These are phyloP conservation scores for Nitzschia palea DNA, from an alignment of 108 stramenopile genomes.

Conservation along the genomic window DNA sequence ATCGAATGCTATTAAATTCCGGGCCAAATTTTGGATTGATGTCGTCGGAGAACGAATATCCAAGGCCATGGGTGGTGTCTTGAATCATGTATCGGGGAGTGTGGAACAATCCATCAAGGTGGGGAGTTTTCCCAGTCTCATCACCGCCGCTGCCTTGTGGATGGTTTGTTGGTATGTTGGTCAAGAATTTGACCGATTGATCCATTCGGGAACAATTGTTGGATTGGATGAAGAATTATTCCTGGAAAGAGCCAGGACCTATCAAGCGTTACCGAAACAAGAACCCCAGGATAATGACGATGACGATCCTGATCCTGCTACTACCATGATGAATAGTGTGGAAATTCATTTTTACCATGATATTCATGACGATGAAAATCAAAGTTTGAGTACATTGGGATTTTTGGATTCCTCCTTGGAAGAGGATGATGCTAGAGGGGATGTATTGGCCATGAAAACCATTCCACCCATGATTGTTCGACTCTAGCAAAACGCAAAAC, in stretches of 20 bases:
- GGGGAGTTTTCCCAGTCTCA: constrained; percentile 68
- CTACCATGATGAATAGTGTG: constrained; percentile 5
- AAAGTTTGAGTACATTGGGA: constrained; percentile 19
- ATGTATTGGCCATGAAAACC: no score
- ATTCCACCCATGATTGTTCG: no score
- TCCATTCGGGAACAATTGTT: constrained; percentile 59
- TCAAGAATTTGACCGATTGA: constrained; percentile 63
- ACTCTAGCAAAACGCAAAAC: no score
- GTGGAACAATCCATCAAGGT: constrained; percentile 70
- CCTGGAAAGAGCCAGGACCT: neutral
- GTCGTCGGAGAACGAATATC: constrained; percentile 85
- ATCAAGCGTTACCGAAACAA: neutral
- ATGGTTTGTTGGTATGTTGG: constrained; percentile 73
- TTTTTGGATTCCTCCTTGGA: no score
- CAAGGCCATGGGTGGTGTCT: constrained; percentile 78
- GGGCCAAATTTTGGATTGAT: constrained; percentile 91
- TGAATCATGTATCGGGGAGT: constrained; percentile 73
- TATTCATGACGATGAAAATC: constrained; percentile 21
- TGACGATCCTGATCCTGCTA: neutral
- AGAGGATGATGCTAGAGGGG: no score
- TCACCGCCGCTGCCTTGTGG: constrained; percentile 68
- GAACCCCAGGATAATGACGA: neutral
- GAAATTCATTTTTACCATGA: constrained; percentile 30
- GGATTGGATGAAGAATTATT: constrained; percentile 44
- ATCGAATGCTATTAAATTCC: constrained; percentile 80